A percentile compares a stretch with the other conserved stretches of the same genome.
phyloP scores from a whole-genome alignment of 2,329 filamentous ascomycete species.

The Colletotrichum cuscutae region DNA sequence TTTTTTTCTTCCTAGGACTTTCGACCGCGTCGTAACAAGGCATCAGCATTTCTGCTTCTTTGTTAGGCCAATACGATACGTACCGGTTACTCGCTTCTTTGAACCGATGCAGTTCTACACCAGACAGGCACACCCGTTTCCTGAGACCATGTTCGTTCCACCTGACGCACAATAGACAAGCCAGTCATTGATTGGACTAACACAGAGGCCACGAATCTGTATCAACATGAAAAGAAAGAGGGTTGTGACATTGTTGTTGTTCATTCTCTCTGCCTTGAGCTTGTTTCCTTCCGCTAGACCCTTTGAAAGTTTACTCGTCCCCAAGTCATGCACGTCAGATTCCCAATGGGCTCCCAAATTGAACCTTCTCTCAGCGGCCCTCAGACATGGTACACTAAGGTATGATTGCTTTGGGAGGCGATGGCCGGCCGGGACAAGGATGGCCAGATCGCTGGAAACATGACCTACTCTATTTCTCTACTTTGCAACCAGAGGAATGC shows the following conservation, averaged over 20 bases:
- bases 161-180: not conserved
- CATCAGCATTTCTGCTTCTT: slow-evolving; percentile 27
- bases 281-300: slow-evolving; percentile 11
- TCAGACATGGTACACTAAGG: not conserved
- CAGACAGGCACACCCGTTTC: not conserved
- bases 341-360: not conserved
- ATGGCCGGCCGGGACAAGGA: not conserved
- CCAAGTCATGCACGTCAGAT: slow-evolving; percentile 13
- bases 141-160: not conserved
- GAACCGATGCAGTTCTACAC: not conserved
- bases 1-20: not conserved
- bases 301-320: not conserved
- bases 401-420: not conserved
- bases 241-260: not conserved
- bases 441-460: not conserved
- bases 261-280: slow-evolving; percentile 21
- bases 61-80: not conserved
- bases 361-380: not conserved
- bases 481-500: not conserved
- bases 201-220: slow-evolving; percentile 24
- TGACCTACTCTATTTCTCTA: not conserved
- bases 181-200: not conserved
- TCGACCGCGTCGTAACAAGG: slow-evolving; percentile 28
- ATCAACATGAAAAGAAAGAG: slow-evolving; percentile 14
- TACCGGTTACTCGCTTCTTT: not conserved